Percentiles rank a stretch among this genome's conserved stretches.
These are phyloP conservation scores for Pythium angustatum DNA, from an alignment of 352 stramenopile genomes.

Conservation along the genomic window DNA sequence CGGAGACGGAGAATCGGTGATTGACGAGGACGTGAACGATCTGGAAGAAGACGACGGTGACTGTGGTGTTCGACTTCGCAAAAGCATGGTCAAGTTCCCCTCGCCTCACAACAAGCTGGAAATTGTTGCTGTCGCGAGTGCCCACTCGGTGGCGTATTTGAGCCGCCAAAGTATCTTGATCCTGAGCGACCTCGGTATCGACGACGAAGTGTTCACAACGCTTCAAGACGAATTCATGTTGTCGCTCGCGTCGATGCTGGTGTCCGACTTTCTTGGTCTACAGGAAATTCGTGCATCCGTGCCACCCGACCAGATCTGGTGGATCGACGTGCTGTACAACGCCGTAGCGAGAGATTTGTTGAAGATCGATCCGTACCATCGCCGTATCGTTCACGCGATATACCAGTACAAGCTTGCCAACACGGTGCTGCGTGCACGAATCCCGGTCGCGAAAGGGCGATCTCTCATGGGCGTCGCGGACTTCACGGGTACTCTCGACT, in stretches of 20 bases:
- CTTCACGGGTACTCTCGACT: conserved; percentile 65
- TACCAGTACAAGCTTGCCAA: conserved; percentile 75
- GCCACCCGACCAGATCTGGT: conserved; percentile 25
- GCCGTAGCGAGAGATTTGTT: neutral
- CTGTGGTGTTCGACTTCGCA: conserved; percentile 35
- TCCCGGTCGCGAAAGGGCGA: conserved; percentile 66
- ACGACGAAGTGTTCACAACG: conserved; percentile 57
- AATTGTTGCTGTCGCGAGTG: conserved; percentile 53
- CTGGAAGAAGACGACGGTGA: neutral
- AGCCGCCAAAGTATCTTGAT: conserved; percentile 79
- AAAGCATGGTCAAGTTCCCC: conserved; percentile 77
- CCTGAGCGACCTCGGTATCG: conserved; percentile 60
- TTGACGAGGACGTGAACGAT: neutral
- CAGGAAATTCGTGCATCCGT: conserved; percentile 32
- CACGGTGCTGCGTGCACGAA: conserved; percentile 69
- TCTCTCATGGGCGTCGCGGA: conserved; percentile 82
- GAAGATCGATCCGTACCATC: conserved; percentile 23
- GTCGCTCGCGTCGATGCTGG: conserved; percentile 53
- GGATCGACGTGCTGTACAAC: conserved; percentile 28
- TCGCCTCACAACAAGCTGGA: conserved; percentile 68
- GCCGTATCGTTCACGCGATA: conserved; percentile 46
- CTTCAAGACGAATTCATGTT: conserved; percentile 75
- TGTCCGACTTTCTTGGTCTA: conserved; percentile 44
- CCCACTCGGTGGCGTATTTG: conserved; percentile 59
- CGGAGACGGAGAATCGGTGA: too few species aligned